phyloP scores from a whole-genome alignment of 352 stramenopile genomes.

The Phytopythium ostracodes region DNA sequence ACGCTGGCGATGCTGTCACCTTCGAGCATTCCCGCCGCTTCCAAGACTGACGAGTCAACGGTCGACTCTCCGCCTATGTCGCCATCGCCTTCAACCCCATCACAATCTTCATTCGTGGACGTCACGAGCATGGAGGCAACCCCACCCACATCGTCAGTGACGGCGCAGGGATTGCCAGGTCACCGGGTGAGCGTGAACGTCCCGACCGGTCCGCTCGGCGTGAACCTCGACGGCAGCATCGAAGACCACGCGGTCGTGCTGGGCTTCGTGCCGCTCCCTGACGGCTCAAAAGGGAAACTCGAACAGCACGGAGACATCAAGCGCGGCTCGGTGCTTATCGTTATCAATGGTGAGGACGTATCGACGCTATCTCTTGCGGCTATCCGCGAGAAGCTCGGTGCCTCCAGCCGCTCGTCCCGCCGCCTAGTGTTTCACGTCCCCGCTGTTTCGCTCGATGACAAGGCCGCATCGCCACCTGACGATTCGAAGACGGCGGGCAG shows the following conservation, averaged over 20 bases:
- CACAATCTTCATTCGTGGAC: conserved; percentile 8
- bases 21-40: neutral
- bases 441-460: conserved; percentile 4
- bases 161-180: conserved; percentile 10
- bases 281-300: conserved; percentile 47
- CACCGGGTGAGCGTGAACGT: conserved; percentile 31
- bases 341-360: conserved; percentile 68
- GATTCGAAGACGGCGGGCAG: conserved; percentile 5
- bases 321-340: conserved; percentile 48
- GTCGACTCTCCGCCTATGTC: neutral
- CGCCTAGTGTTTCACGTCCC: conserved; percentile 52
- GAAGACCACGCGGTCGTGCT: conserved; percentile 51
- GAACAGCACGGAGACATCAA: conserved; percentile 54
- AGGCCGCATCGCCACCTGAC: conserved; percentile 1
- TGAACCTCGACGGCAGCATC: conserved; percentile 57
- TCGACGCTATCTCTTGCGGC: conserved; percentile 32
- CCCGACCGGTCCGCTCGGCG: conserved; percentile 53
- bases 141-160: conserved; percentile 1
- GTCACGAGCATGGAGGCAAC: conserved; percentile 23
- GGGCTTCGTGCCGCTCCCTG: conserved; percentile 52
- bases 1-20: conserved; percentile 4
- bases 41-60: neutral
- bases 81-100: neutral
- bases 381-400: conserved; percentile 35
- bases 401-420: conserved; percentile 29